Conservation (phyloP, 257 asterid genomes). For the Cynanchum wilfordii region DNA sequence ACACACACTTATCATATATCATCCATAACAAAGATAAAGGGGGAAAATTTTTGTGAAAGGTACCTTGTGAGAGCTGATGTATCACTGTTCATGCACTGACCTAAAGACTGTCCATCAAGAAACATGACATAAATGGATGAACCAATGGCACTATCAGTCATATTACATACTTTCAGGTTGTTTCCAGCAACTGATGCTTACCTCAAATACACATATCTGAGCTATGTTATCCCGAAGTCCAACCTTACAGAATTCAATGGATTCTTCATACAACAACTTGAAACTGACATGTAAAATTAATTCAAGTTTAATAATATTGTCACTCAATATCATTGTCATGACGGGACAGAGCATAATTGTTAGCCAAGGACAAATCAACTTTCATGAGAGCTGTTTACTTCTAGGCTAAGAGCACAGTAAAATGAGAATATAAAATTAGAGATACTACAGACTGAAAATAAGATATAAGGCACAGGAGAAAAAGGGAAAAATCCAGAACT, state of each 20-base stretch:
- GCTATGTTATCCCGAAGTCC: slow-evolving; percentile 96
- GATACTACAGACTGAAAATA: neutral
- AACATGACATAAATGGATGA: slow-evolving; percentile 13
- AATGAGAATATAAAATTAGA: neutral
- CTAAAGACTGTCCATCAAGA: slow-evolving; percentile 47
- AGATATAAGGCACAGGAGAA: too few relatives aligned
- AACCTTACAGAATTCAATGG: slow-evolving; percentile 64
- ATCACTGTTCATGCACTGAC: slow-evolving; percentile 23
- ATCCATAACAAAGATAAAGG: too few relatives aligned
- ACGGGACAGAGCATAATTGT: neutral
- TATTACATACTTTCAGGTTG: neutral
- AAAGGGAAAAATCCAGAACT: neutral
- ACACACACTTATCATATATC: too few relatives aligned
- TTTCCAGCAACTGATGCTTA: slow-evolving; percentile 4
- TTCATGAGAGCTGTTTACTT: neutral
- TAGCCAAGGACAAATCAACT: neutral
- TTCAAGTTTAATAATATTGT: slow-evolving; percentile 5
- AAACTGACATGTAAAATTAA: slow-evolving; percentile 44
- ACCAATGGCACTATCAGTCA: neutral
- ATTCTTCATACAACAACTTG: slow-evolving; percentile 86
- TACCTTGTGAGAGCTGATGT: slow-evolving; percentile 33
- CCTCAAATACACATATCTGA: slow-evolving; percentile 96
- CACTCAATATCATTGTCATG: neutral
- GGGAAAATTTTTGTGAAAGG: neutral
- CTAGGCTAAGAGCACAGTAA: neutral